Evolutionary conservation across 352 stramenopile genomes (phyloP), one percentile per base, ranked within the genome.

Genomic region (Globisporangium cylindrosporum): DNA sequence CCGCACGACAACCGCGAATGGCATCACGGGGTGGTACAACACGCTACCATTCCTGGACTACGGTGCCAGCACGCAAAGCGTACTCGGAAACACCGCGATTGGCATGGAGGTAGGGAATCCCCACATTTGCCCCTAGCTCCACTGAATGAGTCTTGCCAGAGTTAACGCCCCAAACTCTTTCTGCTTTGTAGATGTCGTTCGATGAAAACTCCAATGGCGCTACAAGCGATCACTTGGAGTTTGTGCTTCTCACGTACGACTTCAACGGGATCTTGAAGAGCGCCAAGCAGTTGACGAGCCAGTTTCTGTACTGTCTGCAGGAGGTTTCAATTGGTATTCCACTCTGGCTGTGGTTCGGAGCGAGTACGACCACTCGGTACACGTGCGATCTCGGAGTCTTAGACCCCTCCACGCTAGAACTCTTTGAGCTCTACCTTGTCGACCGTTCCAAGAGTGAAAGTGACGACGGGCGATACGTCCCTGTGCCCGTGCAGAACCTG

Each of bases 351-450:
- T 77, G 73, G 18, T 98, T 98, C 70, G 91, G 89, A 1, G 82
- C 93, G 24, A 89, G 75, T 46, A 73, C 75, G 69, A 96, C 58
- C 71, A 77, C 67, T 4, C 67, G 88, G 14, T 94, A 95, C 70
- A 77, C 63, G 75, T 46, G 73, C 75, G 69, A 96, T 56, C 71
- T 98, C 15, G 60, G 73, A 1, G 62, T 61, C n/a, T 62, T 98
- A 0, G 38, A 80, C 14, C 34, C 72, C 3, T 63, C 74, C 20
- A 71, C 64, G 24, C 80, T 92, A 61, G 74, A 78, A 25, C 84
- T 98, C 5, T 94, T 98, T 73, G 95, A 98, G 65, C 72, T 98
- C 1, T 98, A 90, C 69, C 68, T 98, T 22, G 76, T 98, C 18
- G 94, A 98, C 68, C 70, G 82, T 27, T 82, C 79, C n/a, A 86